Evolutionary conservation across 2,329 filamentous ascomycete genomes (phyloP), one percentile per base, ranked within the genome.

Genomic region (Aspergillus hortae): DNA sequence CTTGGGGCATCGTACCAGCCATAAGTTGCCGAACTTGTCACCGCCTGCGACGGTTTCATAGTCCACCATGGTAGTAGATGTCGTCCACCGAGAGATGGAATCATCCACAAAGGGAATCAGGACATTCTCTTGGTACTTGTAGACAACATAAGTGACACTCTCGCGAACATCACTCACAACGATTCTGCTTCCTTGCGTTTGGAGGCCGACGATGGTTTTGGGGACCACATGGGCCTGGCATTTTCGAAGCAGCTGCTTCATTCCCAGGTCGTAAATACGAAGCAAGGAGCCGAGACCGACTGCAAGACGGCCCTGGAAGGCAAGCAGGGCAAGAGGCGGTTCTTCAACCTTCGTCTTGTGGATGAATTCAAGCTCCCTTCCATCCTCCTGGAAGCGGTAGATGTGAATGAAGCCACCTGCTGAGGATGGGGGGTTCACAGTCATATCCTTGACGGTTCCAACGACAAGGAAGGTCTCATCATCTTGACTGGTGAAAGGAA

Each of bases 21-120:
- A 99, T 14, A 99, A 74, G 64, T 99, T 99, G 55, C 94, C 95
- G 60, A 99, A 99, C 68, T 96, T 97, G 76, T 99, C 94, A 33
- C 92, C 92, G 33, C 92, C 94, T 2, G 91, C 92, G 21, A 89
- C 85, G 1, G 94, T 95, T 69, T 99, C 94, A 71, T 99, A 99
- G 73, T 99, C 94, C 2, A 97, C 86, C 90, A 99, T 96, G 2
- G 91, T 83, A 1, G 89, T 88, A 60, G 89, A 89, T 0, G 90
- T 95, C 1, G 90, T 95, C 89, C 92, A 97, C 30, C 94, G 85
- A 46, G 91, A 81, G 55, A 96, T 82, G 6, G 86, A 88, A 68
- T 99, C 94, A 67, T 99, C 94, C 15, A 83, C 89, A 64, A 99
- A 99, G 0, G 92, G 89, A 54, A 99, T 95, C 44, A 99, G 78